These are phyloP conservation scores for Fallopia convolvulus DNA, from an alignment of 148 eudicot genomes.

Conservation along the genomic window DNA sequence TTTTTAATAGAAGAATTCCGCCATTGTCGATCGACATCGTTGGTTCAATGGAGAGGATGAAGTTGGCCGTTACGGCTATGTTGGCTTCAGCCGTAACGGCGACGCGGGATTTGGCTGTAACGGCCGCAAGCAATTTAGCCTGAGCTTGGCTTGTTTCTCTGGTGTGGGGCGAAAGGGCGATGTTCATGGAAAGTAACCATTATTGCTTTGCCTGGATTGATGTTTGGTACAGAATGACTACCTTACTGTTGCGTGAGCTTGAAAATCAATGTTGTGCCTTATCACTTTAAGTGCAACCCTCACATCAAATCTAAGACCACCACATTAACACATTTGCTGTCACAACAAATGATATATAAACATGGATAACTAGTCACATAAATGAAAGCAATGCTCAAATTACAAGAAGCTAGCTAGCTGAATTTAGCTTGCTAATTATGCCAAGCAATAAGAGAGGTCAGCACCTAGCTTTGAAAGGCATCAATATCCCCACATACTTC, in stretches of 20 bases:
- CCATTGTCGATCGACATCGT: too few relatives aligned
- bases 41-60: too few relatives aligned
- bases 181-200: constrained; percentile 54
- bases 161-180: constrained; percentile 56
- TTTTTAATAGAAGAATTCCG: too few relatives aligned
- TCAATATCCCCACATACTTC: too few relatives aligned
- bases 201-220: constrained; percentile 63
- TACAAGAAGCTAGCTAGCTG: neutral
- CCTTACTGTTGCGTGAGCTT: constrained; percentile 32
- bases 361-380: too few relatives aligned
- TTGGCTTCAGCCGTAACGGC: too few relatives aligned
- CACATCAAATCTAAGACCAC: constrained; percentile 13
- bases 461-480: too few relatives aligned
- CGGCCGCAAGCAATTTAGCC: too few relatives aligned
- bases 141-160: neutral
- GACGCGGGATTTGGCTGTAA: too few relatives aligned
- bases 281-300: constrained; percentile 7
- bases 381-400: too few relatives aligned
- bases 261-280: constrained; percentile 30
- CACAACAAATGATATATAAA: neutral
- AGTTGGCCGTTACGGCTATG: too few relatives aligned
- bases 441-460: too few relatives aligned
- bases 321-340: neutral
- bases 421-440: neutral
- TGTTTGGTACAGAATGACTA: constrained; percentile 44